Base-by-base conservation (phyloP, 495 filamentous ascomycete species). In the Neurospora sp. region DNA sequence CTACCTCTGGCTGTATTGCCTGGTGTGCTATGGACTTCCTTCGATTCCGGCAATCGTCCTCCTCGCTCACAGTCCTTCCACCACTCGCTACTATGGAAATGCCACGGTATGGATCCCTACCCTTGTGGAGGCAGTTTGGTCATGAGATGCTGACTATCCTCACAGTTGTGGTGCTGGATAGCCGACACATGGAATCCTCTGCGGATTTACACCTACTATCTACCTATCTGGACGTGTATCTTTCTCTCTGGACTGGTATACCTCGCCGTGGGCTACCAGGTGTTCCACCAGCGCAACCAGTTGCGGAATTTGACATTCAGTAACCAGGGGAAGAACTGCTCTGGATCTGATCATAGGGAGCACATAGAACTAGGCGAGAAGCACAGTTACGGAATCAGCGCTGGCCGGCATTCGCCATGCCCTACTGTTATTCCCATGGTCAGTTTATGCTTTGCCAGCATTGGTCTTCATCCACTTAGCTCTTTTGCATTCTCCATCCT, bases 131-230 rank as follows among this genome's bases (percentile, higher is more conserved):
- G 31, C 7, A 31, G 14, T 18, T 37, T 18, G 6, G 6, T 18
- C 14, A 18, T 35, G 54, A 37, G 54, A 66, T 66, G 54, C 54
- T 66, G 54, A 66, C 54, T 66, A 11, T 39, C 35, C 54, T 31
- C 38, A 27, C 54, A 88, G 87, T 84, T 97, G 46, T 96, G 94
- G 94, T 97, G 94, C 81, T 97, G 94, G 94, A 87, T 96, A 69
- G 85, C 86, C 49, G 82, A 84, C 39, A 77, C 86, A 66, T 95
- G 89, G 87, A 91, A 91, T 76, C 84, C 87, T 71, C 85, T 96
- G 16, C 91, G 93, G 35, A 90, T 96, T 54, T 91, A 89, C 49
- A 84, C 87, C 70, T 94, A 95, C 82, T 97, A 97, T 79, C 87
- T 89, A 4, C 93, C 93, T 7, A 91, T 95, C n/a, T 96, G 94